Evolutionary conservation across 495 filamentous ascomycete genomes (phyloP), one percentile per base, ranked within the genome.

Genomic region (Staphylotrichum tortipilum): DNA sequence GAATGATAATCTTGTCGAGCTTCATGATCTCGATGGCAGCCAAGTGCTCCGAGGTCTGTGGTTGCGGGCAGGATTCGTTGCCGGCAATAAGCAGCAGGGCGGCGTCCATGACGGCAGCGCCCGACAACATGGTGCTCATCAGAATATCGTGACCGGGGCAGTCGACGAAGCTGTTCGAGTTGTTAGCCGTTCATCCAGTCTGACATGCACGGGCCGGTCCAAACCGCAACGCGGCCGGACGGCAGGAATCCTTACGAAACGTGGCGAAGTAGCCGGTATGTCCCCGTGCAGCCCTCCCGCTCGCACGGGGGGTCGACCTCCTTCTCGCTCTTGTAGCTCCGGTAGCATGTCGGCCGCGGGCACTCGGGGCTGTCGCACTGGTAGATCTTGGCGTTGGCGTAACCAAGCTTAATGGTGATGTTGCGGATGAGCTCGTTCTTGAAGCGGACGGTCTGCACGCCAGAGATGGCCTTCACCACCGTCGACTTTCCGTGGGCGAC

Each of bases 91-190:
- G 77, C 26, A 98, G 81, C 26, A 98, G 78, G 28, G 94, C 94
- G 42, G 92, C 92, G 68, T 98, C 92, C 92, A 98, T 98, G 76
- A 98, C 92, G 36, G 92, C 92, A 60, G 92, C 92, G 62, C 92
- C 94, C 65, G 92, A 98, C 72, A 97, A 83, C 92, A 97, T 98
- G 51, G 92, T 98, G 70, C 90, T 95, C 92, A 98, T 98, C 62
- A 98, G 89, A 88, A 98, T 98, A 72, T 98, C 92, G 84, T 98
- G 92, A 69, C 92, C 92, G 30, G 92, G 92, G 78, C 92, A 98
- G 69, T 98, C 92, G 49, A 98, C 94, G 68, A 98, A 98, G 14
- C 82, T 89, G 54, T 10, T 51, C 41, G 11, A 5, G 30, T 33
- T 9, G 11, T n/a, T n/a, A n/a, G n/a, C n/a, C n/a, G 50, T 59